Conservation (phyloP, 768 basidiomycete genomes). For the Trametes sanguinea region DNA sequence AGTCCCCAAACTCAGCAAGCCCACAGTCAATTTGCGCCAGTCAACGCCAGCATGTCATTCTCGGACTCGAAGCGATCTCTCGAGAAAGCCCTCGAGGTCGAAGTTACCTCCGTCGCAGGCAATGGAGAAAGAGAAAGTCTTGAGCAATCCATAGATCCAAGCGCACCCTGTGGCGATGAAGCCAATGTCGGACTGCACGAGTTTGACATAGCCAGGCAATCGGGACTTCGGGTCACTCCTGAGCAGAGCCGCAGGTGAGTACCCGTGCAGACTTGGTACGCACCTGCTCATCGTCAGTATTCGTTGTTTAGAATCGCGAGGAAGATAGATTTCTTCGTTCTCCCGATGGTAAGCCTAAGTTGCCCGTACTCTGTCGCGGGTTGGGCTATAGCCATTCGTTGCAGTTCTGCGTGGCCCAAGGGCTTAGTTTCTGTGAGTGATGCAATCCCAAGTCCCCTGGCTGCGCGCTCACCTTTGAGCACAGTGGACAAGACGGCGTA, state of each 20-base stretch:
- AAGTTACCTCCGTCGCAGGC: neutral
- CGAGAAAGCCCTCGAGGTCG: neutral
- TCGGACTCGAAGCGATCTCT: no score
- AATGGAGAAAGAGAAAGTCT: neutral
- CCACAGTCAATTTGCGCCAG: no score
- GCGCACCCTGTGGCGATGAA: constrained; percentile 5
- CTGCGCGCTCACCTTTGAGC: no score
- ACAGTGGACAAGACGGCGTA: constrained; percentile 37
- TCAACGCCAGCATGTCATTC: no score
- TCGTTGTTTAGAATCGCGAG: constrained; percentile 12
- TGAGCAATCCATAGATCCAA: neutral
- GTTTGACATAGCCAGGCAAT: constrained; percentile 21
- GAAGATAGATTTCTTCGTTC: constrained; percentile 33
- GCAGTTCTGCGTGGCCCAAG: constrained; percentile 34
- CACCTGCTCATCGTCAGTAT: neutral
- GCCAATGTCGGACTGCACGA: constrained; percentile 22
- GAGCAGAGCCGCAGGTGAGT: constrained; percentile 9
- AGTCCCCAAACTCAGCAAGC: no score
- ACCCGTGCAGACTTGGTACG: neutral
- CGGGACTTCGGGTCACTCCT: constrained; percentile 10
- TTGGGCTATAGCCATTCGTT: no score
- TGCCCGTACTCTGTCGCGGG: no score
- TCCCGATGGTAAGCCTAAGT: constrained; percentile 23
- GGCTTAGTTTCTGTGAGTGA: constrained; percentile 29
- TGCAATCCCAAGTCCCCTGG: no score